These are phyloP conservation scores for Colletotrichum tabaci DNA, from an alignment of 2,329 filamentous ascomycete species.

Conservation along the genomic window DNA sequence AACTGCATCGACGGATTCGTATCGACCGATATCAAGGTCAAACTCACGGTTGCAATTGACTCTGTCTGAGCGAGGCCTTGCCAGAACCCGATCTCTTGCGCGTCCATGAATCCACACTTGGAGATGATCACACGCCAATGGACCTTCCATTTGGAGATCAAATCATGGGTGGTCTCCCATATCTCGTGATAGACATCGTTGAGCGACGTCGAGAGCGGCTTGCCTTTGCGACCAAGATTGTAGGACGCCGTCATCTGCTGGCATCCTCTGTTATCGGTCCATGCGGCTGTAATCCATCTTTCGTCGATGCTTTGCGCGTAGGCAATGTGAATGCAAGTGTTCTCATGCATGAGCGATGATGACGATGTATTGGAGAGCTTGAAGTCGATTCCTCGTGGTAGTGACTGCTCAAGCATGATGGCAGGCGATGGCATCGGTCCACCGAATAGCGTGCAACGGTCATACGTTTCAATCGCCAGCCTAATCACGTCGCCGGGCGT, in stretches of 20 bases:
- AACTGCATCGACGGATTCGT: slow-evolving; percentile 76
- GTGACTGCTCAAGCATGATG: slow-evolving; percentile 78
- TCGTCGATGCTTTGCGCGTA: slow-evolving; percentile 84
- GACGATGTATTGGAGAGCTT: slow-evolving; percentile 78
- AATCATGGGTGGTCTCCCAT: slow-evolving; percentile 83
- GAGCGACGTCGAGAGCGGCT: slow-evolving; percentile 66
- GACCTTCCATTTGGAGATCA: slow-evolving; percentile 78
- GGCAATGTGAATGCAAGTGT: slow-evolving; percentile 84
- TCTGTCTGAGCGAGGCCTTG: slow-evolving; percentile 67
- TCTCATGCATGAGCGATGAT: slow-evolving; percentile 81
- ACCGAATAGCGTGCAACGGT: slow-evolving; percentile 75
- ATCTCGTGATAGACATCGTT: slow-evolving; percentile 80
- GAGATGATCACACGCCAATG: slow-evolving; percentile 85
- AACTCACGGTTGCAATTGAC: slow-evolving; percentile 63
- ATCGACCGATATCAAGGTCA: slow-evolving; percentile 76
- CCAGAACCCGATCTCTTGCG: slow-evolving; percentile 75
- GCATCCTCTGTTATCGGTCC: slow-evolving; percentile 84
- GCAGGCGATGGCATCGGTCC: slow-evolving; percentile 76
- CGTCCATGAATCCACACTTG: slow-evolving; percentile 78
- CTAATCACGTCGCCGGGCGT: slow-evolving; percentile 71
- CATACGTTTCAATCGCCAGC: slow-evolving; percentile 83
- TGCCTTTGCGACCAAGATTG: slow-evolving; percentile 74
- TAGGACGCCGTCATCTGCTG: slow-evolving; percentile 82
- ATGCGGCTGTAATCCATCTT: slow-evolving; percentile 84
- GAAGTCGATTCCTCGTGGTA: slow-evolving; percentile 83